A percentile compares a stretch with the other conserved stretches of the same genome.
Evolutionary conservation across 192 early-diverging fungal species (phyloP).

Genomic region (Podila clonocystis): DNA sequence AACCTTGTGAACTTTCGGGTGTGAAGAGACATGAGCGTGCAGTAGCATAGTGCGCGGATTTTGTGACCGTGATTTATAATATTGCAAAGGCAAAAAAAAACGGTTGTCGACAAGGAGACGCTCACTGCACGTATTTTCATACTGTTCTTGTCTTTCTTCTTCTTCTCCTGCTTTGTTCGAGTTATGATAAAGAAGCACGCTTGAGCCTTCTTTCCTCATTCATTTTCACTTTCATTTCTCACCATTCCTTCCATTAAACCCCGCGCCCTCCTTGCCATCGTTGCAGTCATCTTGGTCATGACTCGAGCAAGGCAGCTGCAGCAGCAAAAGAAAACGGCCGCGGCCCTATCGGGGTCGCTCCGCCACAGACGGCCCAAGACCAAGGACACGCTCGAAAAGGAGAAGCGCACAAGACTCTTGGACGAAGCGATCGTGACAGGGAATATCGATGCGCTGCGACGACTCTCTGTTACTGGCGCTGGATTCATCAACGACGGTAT

Average conservation of each 20-base stretch:
- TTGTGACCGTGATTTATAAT: too few species aligned
- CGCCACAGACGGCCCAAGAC: constrained; percentile 26
- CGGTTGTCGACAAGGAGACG: too few species aligned
- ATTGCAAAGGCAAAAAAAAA: too few species aligned
- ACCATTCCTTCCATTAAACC: constrained; percentile 49
- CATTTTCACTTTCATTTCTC: not conserved
- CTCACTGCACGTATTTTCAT: too few species aligned
- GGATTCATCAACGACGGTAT: constrained; percentile 62
- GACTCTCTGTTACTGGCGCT: constrained; percentile 38
- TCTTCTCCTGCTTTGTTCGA: too few species aligned
- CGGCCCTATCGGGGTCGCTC: not conserved
- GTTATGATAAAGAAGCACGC: not conserved
- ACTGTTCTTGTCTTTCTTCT: too few species aligned
- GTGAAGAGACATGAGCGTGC: too few species aligned
- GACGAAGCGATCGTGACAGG: constrained; percentile 55
- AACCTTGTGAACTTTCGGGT: too few species aligned
- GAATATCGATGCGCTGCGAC: constrained; percentile 17
- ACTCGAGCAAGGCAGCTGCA: constrained; percentile 39
- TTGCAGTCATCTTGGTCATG: constrained; percentile 44
- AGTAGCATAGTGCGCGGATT: too few species aligned
- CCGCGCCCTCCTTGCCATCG: constrained; percentile 28
- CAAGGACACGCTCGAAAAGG: constrained; percentile 30
- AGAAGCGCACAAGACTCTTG: constrained; percentile 51
- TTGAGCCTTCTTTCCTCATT: constrained; percentile 4
- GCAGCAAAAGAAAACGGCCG: constrained; percentile 8